Base-by-base conservation (phyloP, 306 rosid species). In the Acacia melanoxylon region DNA sequence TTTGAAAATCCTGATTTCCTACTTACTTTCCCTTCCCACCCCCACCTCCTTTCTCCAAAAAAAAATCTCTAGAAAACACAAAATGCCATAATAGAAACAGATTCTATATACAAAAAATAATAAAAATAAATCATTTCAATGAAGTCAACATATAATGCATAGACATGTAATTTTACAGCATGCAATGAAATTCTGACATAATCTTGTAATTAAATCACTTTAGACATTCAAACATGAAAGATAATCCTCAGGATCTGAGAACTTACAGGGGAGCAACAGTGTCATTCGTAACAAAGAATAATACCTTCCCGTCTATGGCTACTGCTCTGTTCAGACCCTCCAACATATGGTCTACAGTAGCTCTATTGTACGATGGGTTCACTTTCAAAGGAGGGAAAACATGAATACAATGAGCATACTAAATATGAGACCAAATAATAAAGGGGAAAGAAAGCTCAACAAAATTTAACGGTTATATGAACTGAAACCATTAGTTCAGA, bases 241-340 rank as follows among this genome's bases (percentile, higher is more conserved):
- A 59, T 74, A 78, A 54, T 74, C 62, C 68, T 56, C n/a, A 78
- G 74, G 72, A 73, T 67, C 14, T 78, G 81, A 81, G 58, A 61
- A 88, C 98, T 93, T 91, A 95, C 98, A 90, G 76, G 49, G 99
- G 97, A 82, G 99, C 80, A 68, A 86, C 78, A 83, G 81, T 78
- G 49, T 95, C 99, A 83, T 89, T 91, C 84, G 79, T 89, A 59
- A 95, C 82, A 87, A 87, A 91, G 91, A 91, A 90, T 74, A 93
- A 62, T 76, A 93, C 98, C 89, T 91, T 95, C 80, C 95, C 98
- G 4, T 86, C 89, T 37, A 93, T 82, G 66, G 95, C 95, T 33
- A 89, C 87, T 72, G 90, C 82, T 90, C 83, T 95, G 90, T 95
- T 95, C 49, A 88, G 85, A 87, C 99, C 98, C 85, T 89, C 98